Base-by-base conservation (phyloP, 176 grass and related monocot genomes). In the Coix lacrymajobi region DNA sequence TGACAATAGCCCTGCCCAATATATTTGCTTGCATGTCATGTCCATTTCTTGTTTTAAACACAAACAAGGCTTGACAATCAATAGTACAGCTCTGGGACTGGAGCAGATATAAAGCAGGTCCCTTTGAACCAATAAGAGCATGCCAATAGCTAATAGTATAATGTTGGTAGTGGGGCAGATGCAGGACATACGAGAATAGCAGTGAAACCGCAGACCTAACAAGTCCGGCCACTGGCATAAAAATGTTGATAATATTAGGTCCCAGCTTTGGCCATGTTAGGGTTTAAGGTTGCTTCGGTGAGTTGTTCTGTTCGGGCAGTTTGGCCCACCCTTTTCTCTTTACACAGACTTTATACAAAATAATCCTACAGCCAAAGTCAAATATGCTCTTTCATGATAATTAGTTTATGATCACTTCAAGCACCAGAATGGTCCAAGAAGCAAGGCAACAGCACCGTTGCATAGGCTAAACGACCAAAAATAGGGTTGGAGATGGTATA, bases 401-500 rank as follows among this genome's bases (percentile, higher is more conserved):
- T 61, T 84, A 63, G 39, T 28, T 78, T 78, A 26, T 77, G 7
- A 46, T 46, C 25, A 71, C 49, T 74, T 38, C 26, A 68, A 80
- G 9, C 31, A 71, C 33, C 26, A 79, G 26, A 71, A 17, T 52
- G 51, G 66, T 60, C 11, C 60, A 20, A 66, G 2, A 29, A 79
- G 67, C 26, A 67, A 57, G 26, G 26, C 13, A 58, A 28, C 20
- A 29, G 11, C 61, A 79, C 48, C 45, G n/a, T 66, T 34, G 36
- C 36, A 83, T 14, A 26, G 54, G 29, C 32, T 75, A 63, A 28
- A 84, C 30, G 24, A 62, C n/a, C 49, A 62, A 15, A 39, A 33
- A 34, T 10, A 33, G 22, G 62, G 0, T 20, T 48, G 13, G 3
- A 12, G 51, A 48, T 82, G 24, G 38, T 46, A 79, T 79, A 20